Conservation (phyloP, 2,329 filamentous ascomycete genomes). For the Coniella lustricola region DNA sequence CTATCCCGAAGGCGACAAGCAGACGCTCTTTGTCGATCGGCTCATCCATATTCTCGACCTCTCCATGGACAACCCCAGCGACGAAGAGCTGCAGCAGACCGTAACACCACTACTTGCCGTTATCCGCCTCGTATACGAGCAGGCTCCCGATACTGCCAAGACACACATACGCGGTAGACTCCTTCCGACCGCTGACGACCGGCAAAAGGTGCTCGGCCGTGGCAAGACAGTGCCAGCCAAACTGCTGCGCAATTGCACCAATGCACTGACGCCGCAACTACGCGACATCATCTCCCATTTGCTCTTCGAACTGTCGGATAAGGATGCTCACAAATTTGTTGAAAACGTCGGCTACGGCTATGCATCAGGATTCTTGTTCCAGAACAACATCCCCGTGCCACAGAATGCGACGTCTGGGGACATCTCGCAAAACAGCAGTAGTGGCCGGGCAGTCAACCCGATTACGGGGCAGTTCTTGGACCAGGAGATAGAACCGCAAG, state of each 20-base stretch:
- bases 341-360: conserved; percentile 92
- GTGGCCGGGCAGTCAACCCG: conserved; percentile 59
- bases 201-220: conserved; percentile 68
- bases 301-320: conserved; percentile 80
- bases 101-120: conserved; percentile 69
- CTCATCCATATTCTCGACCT: conserved; percentile 64
- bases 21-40: conserved; percentile 52
- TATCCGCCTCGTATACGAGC: conserved; percentile 62
- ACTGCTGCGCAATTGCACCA: conserved; percentile 71
- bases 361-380: conserved; percentile 82
- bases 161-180: conserved; percentile 58
- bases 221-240: conserved; percentile 67
- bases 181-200: conserved; percentile 70
- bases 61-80: conserved; percentile 55
- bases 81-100: conserved; percentile 64
- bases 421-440: conserved; percentile 18
- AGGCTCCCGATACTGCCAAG: conserved; percentile 57
- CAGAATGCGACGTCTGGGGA: conserved; percentile 53
- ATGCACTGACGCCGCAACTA: conserved; percentile 62
- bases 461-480: conserved; percentile 80
- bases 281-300: conserved; percentile 69
- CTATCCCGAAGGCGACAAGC: conserved; percentile 55
- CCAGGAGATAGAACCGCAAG: conserved; percentile 50
- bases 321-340: conserved; percentile 72
- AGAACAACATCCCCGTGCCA: conserved; percentile 73